Evolutionary conservation across 306 rosid species (phyloP).

Genomic region (Ochetophila trinervis): DNA sequence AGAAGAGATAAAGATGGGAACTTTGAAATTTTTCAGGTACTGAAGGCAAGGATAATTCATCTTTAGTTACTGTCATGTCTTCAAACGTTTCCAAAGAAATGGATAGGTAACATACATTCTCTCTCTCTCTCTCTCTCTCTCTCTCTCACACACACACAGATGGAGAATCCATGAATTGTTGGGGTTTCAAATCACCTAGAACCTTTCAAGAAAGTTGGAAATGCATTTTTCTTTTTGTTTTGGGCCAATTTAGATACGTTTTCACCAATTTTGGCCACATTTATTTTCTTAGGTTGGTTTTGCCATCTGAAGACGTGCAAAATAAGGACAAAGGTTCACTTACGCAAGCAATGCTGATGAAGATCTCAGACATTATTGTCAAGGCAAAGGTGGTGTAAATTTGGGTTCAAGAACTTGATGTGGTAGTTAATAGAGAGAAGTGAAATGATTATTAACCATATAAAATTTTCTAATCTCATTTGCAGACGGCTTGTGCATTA

Average conservation of each 20-base stretch:
- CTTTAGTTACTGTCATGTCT: slow-evolving; percentile 50
- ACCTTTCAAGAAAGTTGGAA: no score
- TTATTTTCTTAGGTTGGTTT: slow-evolving; percentile 41
- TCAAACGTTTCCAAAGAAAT: slow-evolving; percentile 61
- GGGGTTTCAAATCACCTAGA: no score
- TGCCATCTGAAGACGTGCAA: slow-evolving; percentile 55
- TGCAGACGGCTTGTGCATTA: slow-evolving; percentile 69
- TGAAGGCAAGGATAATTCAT: slow-evolving; percentile 60
- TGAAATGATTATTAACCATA: neutral
- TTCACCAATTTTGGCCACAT: slow-evolving; percentile 12
- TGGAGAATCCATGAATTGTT: no score
- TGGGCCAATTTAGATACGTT: neutral
- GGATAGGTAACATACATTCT: slow-evolving; percentile 47
- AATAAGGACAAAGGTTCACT: slow-evolving; percentile 49
- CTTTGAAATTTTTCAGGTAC: slow-evolving; percentile 51
- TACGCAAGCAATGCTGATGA: slow-evolving; percentile 55
- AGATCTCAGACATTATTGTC: slow-evolving; percentile 43
- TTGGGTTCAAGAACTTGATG: slow-evolving; percentile 10
- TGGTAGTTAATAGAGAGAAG: slow-evolving; percentile 1
- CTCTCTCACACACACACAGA: neutral
- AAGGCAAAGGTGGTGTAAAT: slow-evolving; percentile 73
- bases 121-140: neutral
- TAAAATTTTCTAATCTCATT: slow-evolving; percentile 14
- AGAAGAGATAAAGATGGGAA: slow-evolving; percentile 20
- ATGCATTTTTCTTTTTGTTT: no score